Conservation (phyloP, 202 grass and related monocot species). For the Elaeis oleifera region DNA sequence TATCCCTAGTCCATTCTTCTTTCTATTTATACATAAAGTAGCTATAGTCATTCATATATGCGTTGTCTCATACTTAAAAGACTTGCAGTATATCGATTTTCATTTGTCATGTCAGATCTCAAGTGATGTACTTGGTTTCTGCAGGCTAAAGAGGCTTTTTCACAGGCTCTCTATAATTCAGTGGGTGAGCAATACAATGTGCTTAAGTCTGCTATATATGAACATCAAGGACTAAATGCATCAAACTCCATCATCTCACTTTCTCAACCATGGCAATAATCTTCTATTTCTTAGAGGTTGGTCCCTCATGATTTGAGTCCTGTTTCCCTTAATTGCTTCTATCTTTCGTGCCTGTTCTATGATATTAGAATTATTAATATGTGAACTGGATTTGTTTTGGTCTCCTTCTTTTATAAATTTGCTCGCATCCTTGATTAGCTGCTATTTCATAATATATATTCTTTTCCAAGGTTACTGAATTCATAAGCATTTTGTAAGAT, state of each 20-base stretch:
- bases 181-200: constrained; percentile 62
- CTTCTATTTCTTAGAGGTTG: constrained; percentile 27
- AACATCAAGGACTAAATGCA: constrained; percentile 33
- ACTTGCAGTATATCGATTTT: background rate
- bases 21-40: background rate
- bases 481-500: no score
- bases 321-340: background rate
- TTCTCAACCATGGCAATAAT: constrained; percentile 71
- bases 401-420: no score
- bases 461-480: no score
- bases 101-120: background rate
- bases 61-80: background rate
- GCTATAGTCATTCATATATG: background rate
- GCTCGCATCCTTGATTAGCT: no score
- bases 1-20: background rate
- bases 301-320: constrained; percentile 4
- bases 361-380: no score
- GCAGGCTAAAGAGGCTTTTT: constrained; percentile 65
- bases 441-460: no score
- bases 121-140: constrained; percentile 14
- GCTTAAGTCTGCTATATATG: constrained; percentile 74
- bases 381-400: no score
- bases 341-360: no score
- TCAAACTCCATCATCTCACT: constrained; percentile 49
- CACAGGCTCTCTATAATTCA: constrained; percentile 49